A percentile compares a stretch with the other conserved stretches of the same genome.
These are phyloP conservation scores for Boletus huronensis DNA, from an alignment of 768 basidiomycete species.

Conservation along the genomic window DNA sequence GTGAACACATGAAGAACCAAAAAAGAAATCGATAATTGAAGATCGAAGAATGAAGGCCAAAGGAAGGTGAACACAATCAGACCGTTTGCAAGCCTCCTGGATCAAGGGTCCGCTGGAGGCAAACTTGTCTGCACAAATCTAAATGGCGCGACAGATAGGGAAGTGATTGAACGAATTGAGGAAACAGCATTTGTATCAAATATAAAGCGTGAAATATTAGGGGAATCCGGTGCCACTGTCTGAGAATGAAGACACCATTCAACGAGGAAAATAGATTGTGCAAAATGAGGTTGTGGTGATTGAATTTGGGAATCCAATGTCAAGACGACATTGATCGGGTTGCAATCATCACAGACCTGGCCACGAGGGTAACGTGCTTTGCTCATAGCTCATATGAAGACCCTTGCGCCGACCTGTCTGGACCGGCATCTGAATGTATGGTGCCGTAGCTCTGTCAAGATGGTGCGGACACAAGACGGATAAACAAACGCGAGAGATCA, in stretches of 20 bases:
- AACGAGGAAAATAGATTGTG: conserved; percentile 4
- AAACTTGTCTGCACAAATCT: no score
- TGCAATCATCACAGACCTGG: conserved; percentile 1
- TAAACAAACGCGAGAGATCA: conserved; percentile 14
- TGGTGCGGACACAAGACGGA: conserved; percentile 22
- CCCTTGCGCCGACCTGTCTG: conserved; percentile 12
- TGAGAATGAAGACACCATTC: conserved; percentile 11
- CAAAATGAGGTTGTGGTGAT: conserved; percentile 3
- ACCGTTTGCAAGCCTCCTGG: not conserved
- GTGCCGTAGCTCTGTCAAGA: conserved; percentile 13
- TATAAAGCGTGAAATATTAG: not conserved
- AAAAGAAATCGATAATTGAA: conserved; percentile 7
- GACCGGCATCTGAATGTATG: conserved; percentile 8
- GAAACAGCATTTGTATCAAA: conserved; percentile 4
- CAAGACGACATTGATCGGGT: conserved; percentile 10
- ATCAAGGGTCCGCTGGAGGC: no score
- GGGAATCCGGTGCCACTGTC: conserved; percentile 5
- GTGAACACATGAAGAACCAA: conserved; percentile 8
- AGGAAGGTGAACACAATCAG: conserved; percentile 8
- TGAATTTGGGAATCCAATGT: conserved; percentile 7
- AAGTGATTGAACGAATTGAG: conserved; percentile 3
- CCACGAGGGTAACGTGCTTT: conserved; percentile 22
- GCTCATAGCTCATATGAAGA: conserved; percentile 13
- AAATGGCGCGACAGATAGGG: conserved; percentile 1
- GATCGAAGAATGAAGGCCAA: conserved; percentile 9